Evolutionary conservation across 352 stramenopile genomes (phyloP).

Genomic region (Phytophthora aleatoria): DNA sequence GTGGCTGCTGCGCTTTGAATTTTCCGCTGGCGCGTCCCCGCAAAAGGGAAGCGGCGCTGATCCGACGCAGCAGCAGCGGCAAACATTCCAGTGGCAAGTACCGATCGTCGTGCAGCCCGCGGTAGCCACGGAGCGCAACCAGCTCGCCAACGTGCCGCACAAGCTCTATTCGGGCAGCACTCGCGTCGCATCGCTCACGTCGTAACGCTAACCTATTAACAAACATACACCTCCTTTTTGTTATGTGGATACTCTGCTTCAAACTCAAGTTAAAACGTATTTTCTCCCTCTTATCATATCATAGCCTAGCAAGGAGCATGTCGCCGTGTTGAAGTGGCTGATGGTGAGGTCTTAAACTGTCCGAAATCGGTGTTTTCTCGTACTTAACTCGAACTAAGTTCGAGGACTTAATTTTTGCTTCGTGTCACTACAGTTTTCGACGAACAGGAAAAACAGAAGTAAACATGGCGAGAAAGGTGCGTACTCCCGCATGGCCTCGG

Average conservation of each 20-base stretch:
- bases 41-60: not conserved
- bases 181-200: constrained; percentile 29
- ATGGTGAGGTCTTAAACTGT: constrained; percentile 6
- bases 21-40: constrained; percentile 36
- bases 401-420: constrained; percentile 7
- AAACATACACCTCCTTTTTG: not conserved
- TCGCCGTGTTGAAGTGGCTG: constrained; percentile 21
- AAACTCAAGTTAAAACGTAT: not conserved
- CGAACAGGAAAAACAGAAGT: constrained; percentile 11
- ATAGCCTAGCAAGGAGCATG: not conserved
- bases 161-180: constrained; percentile 56
- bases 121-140: constrained; percentile 33
- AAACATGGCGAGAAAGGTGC: constrained; percentile 43
- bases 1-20: constrained; percentile 70
- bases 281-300: not conserved
- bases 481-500: not conserved
- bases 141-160: constrained; percentile 59
- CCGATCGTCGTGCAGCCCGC: constrained; percentile 51
- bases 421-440: constrained; percentile 33
- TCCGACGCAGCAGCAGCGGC: constrained; percentile 19
- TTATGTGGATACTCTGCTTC: not conserved
- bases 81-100: constrained; percentile 65
- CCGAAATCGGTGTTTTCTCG: not conserved
- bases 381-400: constrained; percentile 9
- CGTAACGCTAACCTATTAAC: constrained; percentile 5